Conservation (phyloP, 2,329 filamentous ascomycete species). For the Trichoderma sp. region DNA sequence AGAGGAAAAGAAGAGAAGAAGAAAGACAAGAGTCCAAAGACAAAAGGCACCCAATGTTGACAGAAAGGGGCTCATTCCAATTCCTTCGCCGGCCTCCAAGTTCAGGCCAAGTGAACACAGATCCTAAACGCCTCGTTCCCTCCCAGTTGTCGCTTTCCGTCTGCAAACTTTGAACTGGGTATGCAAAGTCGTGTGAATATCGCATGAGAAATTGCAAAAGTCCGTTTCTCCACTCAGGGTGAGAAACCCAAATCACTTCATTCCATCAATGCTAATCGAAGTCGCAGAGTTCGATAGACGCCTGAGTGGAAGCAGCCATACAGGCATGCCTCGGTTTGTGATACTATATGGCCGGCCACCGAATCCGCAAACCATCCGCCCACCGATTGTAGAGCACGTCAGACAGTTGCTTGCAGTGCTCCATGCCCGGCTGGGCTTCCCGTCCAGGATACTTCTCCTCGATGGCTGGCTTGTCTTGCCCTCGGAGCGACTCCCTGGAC, state of each 20-base stretch:
- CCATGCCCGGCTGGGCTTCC: conserved; percentile 71
- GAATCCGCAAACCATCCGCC: conserved; percentile 76
- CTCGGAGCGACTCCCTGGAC: conserved; percentile 51
- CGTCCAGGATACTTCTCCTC: conserved; percentile 59
- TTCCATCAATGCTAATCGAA: neutral
- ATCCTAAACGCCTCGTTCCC: conserved; percentile 22
- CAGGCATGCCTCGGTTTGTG: too few relatives aligned
- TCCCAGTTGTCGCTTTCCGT: neutral
- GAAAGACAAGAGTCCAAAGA: neutral
- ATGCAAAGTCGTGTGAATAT: conserved; percentile 33
- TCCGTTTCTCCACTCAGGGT: neutral
- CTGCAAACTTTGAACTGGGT: conserved; percentile 29
- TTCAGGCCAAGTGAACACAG: conserved; percentile 16
- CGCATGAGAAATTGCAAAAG: conserved; percentile 11
- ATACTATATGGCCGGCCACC: conserved; percentile 58
- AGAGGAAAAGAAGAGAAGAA: neutral
- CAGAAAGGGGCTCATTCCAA: conserved; percentile 9
- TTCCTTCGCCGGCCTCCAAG: neutral
- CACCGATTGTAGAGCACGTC: conserved; percentile 91
- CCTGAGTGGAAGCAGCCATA: neutral
- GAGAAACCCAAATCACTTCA: neutral
- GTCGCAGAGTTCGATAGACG: neutral
- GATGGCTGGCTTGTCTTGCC: conserved; percentile 53
- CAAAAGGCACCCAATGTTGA: neutral
- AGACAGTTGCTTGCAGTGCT: conserved; percentile 85